Percentiles rank a stretch among this genome's conserved stretches.
These are phyloP conservation scores for Apiotrichum laibachii DNA, from an alignment of 1,284 basidiomycete genomes.

Conservation along the genomic window DNA sequence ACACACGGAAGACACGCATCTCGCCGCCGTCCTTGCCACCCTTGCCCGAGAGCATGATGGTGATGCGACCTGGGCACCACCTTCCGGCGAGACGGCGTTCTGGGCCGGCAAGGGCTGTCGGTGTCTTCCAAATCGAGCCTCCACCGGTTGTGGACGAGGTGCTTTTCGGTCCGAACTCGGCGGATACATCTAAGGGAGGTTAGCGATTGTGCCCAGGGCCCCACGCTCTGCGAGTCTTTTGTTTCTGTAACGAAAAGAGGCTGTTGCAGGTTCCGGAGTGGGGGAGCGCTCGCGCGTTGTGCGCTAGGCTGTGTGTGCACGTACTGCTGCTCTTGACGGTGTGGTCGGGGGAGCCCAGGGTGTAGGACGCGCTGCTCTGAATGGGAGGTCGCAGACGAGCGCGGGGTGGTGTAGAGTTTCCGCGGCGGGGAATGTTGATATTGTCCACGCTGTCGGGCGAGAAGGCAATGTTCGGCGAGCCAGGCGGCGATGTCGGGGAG, in stretches of 20 bases:
- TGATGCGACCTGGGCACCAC: constrained; percentile 9
- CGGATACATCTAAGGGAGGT: neutral
- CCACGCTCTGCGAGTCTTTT: too few species aligned
- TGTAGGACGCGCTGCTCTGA: constrained; percentile 4
- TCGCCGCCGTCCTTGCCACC: constrained; percentile 20
- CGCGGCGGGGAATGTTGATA: neutral
- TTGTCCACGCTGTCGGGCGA: neutral
- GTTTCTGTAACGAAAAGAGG: too few species aligned
- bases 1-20: constrained; percentile 11
- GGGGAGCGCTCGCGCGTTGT: neutral
- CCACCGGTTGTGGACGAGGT: neutral
- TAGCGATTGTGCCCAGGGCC: neutral
- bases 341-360: constrained; percentile 3
- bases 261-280: neutral
- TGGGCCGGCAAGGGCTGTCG: constrained; percentile 8
- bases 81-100: constrained; percentile 11
- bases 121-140: neutral
- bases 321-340: neutral
- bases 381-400: neutral
- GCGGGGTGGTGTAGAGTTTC: constrained; percentile 3
- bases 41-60: constrained; percentile 10
- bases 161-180: neutral
- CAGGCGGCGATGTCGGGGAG: neutral
- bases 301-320: neutral
- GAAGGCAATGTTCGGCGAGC: neutral